Evolutionary conservation across 345 rosid genomes (phyloP).

Genomic region (Aurinia saxatilis): DNA sequence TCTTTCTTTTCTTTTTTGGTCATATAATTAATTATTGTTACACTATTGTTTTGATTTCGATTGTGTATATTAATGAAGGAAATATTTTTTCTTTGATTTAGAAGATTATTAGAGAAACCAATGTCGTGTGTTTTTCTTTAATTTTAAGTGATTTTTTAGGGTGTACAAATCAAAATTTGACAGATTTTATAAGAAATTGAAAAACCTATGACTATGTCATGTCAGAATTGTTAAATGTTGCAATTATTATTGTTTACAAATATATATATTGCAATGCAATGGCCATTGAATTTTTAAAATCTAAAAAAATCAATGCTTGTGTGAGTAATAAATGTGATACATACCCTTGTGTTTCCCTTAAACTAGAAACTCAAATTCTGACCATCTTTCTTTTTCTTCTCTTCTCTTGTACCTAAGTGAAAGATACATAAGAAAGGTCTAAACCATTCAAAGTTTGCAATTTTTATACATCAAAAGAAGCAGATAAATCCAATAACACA

Average conservation of each 20-base stretch:
- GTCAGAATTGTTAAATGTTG: not conserved
- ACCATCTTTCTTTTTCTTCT: not conserved
- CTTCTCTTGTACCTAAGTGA: no score
- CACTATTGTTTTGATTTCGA: not conserved
- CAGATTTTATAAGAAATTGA: not conserved
- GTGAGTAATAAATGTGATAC: slow-evolving; percentile 21
- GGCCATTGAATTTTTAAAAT: not conserved
- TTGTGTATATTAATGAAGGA: not conserved
- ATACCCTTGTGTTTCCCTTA: slow-evolving; percentile 21
- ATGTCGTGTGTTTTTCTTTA: no score
- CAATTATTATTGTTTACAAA: not conserved
- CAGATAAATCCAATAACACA: slow-evolving; percentile 13
- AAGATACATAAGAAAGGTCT: slow-evolving; percentile 19
- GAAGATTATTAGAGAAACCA: slow-evolving; percentile 3
- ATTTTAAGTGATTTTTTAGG: not conserved
- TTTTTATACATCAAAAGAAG: not conserved
- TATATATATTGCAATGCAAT: no score
- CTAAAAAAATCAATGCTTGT: not conserved
- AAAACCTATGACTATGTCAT: slow-evolving; percentile 17
- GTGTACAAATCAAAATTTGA: slow-evolving; percentile 4
- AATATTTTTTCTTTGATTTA: not conserved
- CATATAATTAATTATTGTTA: not conserved
- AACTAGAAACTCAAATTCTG: slow-evolving; percentile 9
- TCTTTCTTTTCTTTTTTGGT: not conserved
- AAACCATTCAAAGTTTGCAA: slow-evolving; percentile 1